Percentiles rank a stretch among this genome's conserved stretches.
Evolutionary conservation across 441 rosid species (phyloP).

Genomic region (Adansonia rubrostipa): DNA sequence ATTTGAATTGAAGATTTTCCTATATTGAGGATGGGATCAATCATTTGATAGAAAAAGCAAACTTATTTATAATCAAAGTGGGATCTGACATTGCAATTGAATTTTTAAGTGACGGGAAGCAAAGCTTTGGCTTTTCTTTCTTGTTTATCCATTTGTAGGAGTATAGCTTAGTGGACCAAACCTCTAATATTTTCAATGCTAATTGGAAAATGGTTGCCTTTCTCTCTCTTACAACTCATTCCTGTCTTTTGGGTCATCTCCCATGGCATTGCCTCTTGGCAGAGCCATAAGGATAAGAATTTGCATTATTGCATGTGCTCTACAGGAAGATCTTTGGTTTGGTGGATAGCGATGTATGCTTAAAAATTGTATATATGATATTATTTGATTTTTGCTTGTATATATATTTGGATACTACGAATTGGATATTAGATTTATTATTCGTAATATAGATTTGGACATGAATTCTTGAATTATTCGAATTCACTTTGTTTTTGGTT

Average conservation of each 20-base stretch:
- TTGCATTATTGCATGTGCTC: background rate
- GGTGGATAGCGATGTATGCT: too few relatives aligned
- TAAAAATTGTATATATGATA: too few relatives aligned
- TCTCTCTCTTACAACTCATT: too few relatives aligned
- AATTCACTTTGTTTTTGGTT: too few relatives aligned
- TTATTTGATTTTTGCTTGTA: too few relatives aligned
- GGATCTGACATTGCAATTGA: slow-evolving; percentile 51
- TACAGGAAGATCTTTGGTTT: background rate
- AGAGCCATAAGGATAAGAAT: background rate
- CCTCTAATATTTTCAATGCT: background rate
- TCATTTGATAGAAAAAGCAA: slow-evolving; percentile 36
- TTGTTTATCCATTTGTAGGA: slow-evolving; percentile 26
- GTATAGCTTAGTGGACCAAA: slow-evolving; percentile 30
- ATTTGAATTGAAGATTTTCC: slow-evolving; percentile 17
- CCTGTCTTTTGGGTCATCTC: too few relatives aligned
- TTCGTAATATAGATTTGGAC: too few relatives aligned
- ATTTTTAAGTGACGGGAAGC: slow-evolving; percentile 39
- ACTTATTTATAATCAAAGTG: slow-evolving; percentile 37
- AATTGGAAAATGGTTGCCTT: too few relatives aligned
- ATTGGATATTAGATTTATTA: too few relatives aligned
- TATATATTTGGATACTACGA: too few relatives aligned
- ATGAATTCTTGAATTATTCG: too few relatives aligned
- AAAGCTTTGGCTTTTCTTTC: slow-evolving; percentile 35
- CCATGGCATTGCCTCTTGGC: background rate
- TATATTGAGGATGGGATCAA: slow-evolving; percentile 33